phyloP scores from a whole-genome alignment of 1,284 basidiomycete species.

The Violaceomyces palustris region DNA sequence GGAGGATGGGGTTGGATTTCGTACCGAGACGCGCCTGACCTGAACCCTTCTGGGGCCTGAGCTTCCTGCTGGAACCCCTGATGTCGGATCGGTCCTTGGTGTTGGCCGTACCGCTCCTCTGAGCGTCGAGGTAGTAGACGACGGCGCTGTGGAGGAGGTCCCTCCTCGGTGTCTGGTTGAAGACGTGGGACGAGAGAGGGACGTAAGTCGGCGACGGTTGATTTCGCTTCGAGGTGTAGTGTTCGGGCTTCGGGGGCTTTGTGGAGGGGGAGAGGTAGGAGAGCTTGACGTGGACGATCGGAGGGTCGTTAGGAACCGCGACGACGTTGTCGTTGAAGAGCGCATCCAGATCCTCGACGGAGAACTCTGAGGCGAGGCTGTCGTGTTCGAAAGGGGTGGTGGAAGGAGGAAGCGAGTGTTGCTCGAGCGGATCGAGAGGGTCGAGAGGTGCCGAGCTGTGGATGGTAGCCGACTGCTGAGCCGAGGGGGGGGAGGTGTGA shows the following conservation, averaged over 20 bases:
- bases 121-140: constrained; percentile 77
- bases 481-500: too few relatives aligned
- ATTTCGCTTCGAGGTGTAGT: neutral
- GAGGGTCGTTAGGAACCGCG: constrained; percentile 20
- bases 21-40: constrained; percentile 87
- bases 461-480: too few relatives aligned
- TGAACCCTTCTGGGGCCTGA: constrained; percentile 84
- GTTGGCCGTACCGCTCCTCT: constrained; percentile 81
- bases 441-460: too few relatives aligned
- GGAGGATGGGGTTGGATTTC: constrained; percentile 77
- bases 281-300: constrained; percentile 32
- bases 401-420: too few relatives aligned
- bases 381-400: too few relatives aligned
- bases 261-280: constrained; percentile 17
- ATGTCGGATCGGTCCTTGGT: constrained; percentile 91
- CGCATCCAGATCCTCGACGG: neutral
- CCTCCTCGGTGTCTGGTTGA: constrained; percentile 72
- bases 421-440: too few relatives aligned
- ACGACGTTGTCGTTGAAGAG: constrained; percentile 9
- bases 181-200: constrained; percentile 74
- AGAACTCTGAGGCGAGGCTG: too few relatives aligned
- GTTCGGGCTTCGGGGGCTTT: neutral
- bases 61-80: constrained; percentile 77
- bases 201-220: constrained; percentile 52
- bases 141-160: constrained; percentile 92